Evolutionary conservation across 1,139 yeast genomes (phyloP), one percentile per base, ranked within the genome.

Genomic region (Ogataea hybrid): DNA sequence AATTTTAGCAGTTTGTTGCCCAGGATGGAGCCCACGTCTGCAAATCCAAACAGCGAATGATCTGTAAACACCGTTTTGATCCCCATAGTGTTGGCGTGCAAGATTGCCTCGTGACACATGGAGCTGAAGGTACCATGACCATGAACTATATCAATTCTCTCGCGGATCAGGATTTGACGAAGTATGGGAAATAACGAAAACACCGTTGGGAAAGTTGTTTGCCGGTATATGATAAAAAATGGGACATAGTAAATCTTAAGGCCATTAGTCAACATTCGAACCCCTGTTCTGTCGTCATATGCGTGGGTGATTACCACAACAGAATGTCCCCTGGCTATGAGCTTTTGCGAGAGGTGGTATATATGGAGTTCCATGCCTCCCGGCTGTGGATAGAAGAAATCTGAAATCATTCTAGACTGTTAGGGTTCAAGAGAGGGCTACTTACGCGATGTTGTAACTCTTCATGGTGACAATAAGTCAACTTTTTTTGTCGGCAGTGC

Each of bases 291-390:
- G 44, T 83, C 75, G 1, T 85, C 88, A 57, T 94, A 90, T 28
- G 89, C 82, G 63, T 92, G 98, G 8, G 97, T 89, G 28, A 92
- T 76, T 29, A 94, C 79, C 3, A 90, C 69, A n/a, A 94, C 98
- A 3, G 89, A 81, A 60, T 94, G 98, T 5, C 97, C 98, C 38
- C 84, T 66, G 25, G 79, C 80, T 15, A 89, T 84, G 46, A 92
- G 75, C 57, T 84, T 81, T 63, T 88, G 95, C 0, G 81, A 69
- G 17, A 84, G 59, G 61, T 92, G 97, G 63, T 87, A 89, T 18
- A 92, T 88, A 60, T 94, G 98, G 49, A 92, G 80, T 62, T 94
- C 99, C 3, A 94, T 94, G 7, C 99, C 99, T 2, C 99, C 99
- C 0, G 97, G 84, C 61, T 94, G 98, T 15, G 99, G 99, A 64